Conservation (phyloP, 768 basidiomycete species). For the Lyophyllum decastes region DNA sequence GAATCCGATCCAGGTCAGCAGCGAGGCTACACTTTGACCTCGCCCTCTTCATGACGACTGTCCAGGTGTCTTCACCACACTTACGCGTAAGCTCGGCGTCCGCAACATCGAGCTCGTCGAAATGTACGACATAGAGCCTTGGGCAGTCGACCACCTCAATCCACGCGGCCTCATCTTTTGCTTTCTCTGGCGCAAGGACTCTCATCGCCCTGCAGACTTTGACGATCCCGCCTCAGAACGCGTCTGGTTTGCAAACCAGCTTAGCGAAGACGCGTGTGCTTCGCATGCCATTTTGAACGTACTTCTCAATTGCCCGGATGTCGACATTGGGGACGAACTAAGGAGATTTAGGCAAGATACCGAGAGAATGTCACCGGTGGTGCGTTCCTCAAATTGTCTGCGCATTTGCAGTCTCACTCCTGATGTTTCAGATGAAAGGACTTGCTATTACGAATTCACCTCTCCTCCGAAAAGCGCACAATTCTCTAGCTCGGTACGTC, state of each 20-base stretch:
- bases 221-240: constrained; percentile 54
- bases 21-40: background rate
- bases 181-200: constrained; percentile 56
- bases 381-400: constrained; percentile 28
- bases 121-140: constrained; percentile 63
- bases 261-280: constrained; percentile 67
- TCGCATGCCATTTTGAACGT: constrained; percentile 65
- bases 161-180: constrained; percentile 66
- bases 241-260: constrained; percentile 72
- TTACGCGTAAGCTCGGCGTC: constrained; percentile 56
- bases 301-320: constrained; percentile 52
- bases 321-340: constrained; percentile 50
- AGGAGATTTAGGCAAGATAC: constrained; percentile 50
- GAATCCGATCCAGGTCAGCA: constrained; percentile 53
- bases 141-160: constrained; percentile 59
- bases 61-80: constrained; percentile 58
- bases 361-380: constrained; percentile 56
- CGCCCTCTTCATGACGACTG: background rate
- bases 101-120: constrained; percentile 55
- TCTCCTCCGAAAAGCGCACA: constrained; percentile 55
- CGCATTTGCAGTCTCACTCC: background rate
- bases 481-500: constrained; percentile 58
- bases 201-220: constrained; percentile 45
- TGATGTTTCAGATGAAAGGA: constrained; percentile 55
- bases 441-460: constrained; percentile 60